Evolutionary conservation across 495 filamentous ascomycete genomes (phyloP).

Genomic region (Aspergillus homomorphus): DNA sequence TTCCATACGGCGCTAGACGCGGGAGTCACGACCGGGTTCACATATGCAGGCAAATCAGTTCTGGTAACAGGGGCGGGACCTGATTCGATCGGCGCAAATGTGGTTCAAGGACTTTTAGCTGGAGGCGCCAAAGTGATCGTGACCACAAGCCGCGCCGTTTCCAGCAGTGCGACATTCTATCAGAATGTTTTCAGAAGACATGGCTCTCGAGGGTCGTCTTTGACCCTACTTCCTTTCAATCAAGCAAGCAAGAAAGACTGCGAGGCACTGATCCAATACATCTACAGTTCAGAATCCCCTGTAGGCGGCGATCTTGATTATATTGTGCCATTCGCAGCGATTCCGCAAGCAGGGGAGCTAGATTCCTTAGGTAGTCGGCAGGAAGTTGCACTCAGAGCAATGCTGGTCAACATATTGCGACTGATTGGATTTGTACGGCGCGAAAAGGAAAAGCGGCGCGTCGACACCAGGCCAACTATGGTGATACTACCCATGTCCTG

Average conservation of each 20-base stretch:
- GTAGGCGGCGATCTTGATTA: slow-evolving; percentile 96
- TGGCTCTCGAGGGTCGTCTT: slow-evolving; percentile 83
- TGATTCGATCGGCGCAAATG: slow-evolving; percentile 95
- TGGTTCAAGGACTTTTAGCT: slow-evolving; percentile 90
- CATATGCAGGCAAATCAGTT: slow-evolving; percentile 70
- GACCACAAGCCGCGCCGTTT: slow-evolving; percentile 90
- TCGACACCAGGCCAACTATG: slow-evolving; percentile 90
- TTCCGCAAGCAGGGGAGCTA: slow-evolving; percentile 89
- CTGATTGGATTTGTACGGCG: slow-evolving; percentile 77
- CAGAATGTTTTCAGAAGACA: slow-evolving; percentile 92
- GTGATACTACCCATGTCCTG: slow-evolving; percentile 93
- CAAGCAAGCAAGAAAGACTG: slow-evolving; percentile 97
- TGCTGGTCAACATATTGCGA: slow-evolving; percentile 93
- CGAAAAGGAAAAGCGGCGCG: slow-evolving; percentile 75
- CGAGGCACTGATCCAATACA: slow-evolving; percentile 86
- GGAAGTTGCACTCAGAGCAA: slow-evolving; percentile 94
- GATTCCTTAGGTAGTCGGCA: slow-evolving; percentile 87
- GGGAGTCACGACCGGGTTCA: slow-evolving; percentile 15
- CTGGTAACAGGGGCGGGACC: slow-evolving; percentile 98
- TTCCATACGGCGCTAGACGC: slow-evolving; percentile 12
- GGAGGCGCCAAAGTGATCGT: slow-evolving; percentile 94
- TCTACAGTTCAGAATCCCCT: slow-evolving; percentile 89
- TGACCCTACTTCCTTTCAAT: slow-evolving; percentile 96
- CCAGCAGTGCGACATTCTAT: slow-evolving; percentile 95
- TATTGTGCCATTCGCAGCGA: slow-evolving; percentile 93